phyloP scores from a whole-genome alignment of 2,329 filamentous ascomycete species.

The Ascochyta clinopodiicola region DNA sequence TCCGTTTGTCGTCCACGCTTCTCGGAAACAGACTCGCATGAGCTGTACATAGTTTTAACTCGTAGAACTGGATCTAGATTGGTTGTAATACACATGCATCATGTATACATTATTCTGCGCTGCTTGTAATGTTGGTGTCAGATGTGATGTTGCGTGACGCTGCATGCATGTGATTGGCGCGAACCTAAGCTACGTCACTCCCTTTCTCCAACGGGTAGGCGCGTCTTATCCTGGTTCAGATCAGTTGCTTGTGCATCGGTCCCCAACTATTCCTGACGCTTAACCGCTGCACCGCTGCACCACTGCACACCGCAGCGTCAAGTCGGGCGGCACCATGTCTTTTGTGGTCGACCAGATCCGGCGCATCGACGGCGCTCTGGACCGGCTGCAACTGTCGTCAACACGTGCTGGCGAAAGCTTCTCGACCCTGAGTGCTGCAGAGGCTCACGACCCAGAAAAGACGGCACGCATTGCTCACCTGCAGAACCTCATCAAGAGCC shows the following conservation, averaged over 20 bases:
- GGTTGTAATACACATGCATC: slow-evolving; percentile 3
- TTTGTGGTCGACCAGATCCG: slow-evolving; percentile 59
- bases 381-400: slow-evolving; percentile 60
- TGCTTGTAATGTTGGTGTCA: not conserved
- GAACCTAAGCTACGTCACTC: slow-evolving; percentile 9
- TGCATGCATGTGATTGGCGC: slow-evolving; percentile 3
- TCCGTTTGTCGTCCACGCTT: not conserved
- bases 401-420: slow-evolving; percentile 37
- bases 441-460: slow-evolving; percentile 47
- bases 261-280: not conserved
- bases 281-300: not conserved
- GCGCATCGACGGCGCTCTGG: slow-evolving; percentile 64
- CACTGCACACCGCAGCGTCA: slow-evolving; percentile 15
- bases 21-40: not conserved
- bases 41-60: not conserved
- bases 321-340: slow-evolving; percentile 45
- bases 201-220: slow-evolving; percentile 1
- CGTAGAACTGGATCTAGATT: not conserved
- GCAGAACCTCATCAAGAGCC: slow-evolving; percentile 70
- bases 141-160: too few species aligned
- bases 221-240: slow-evolving; percentile 10
- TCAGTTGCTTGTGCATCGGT: not conserved
- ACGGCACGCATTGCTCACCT: slow-evolving; percentile 63
- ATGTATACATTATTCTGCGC: not conserved
- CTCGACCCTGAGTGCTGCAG: slow-evolving; percentile 40